phyloP scores from a whole-genome alignment of 139 green algal genomes.

The Volvox africanus region DNA sequence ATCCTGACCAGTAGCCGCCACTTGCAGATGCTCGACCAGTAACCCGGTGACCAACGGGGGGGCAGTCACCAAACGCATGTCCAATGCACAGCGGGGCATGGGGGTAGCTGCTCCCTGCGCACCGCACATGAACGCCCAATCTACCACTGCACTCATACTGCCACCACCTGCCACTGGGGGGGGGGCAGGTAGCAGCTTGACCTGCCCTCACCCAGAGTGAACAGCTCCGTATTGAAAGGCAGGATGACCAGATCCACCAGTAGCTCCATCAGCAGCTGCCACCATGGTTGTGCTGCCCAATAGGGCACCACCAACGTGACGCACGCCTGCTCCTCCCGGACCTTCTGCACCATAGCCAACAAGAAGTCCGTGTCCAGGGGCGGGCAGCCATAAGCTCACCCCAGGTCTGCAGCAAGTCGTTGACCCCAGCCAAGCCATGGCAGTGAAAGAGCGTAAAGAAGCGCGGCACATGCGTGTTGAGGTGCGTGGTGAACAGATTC shows the following conservation, averaged over 20 bases:
- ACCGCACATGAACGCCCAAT: not conserved
- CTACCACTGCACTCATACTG: no score
- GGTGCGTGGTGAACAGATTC: conserved; percentile 10
- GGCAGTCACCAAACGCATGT: not conserved
- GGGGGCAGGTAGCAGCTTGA: no score
- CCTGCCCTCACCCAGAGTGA: not conserved
- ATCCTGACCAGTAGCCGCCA: no score
- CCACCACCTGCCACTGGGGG: no score
- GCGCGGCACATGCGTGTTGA: no score
- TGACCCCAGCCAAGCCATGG: not conserved
- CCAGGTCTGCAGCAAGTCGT: conserved; percentile 5
- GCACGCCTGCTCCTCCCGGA: no score
- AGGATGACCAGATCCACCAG: conserved; percentile 30
- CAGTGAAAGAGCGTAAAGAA: conserved; percentile 9
- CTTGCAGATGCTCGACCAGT: not conserved
- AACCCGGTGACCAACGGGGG: not conserved
- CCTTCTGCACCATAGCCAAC: conserved; percentile 1
- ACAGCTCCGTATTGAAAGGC: not conserved
- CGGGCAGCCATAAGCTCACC: not conserved
- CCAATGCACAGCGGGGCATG: not conserved
- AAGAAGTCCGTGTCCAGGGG: not conserved
- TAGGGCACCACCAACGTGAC: no score
- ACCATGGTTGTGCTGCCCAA: no score
- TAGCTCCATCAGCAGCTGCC: no score
- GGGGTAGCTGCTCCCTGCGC: not conserved